Evolutionary conservation across 441 rosid genomes (phyloP).

Genomic region (Manihot esculenta): DNA sequence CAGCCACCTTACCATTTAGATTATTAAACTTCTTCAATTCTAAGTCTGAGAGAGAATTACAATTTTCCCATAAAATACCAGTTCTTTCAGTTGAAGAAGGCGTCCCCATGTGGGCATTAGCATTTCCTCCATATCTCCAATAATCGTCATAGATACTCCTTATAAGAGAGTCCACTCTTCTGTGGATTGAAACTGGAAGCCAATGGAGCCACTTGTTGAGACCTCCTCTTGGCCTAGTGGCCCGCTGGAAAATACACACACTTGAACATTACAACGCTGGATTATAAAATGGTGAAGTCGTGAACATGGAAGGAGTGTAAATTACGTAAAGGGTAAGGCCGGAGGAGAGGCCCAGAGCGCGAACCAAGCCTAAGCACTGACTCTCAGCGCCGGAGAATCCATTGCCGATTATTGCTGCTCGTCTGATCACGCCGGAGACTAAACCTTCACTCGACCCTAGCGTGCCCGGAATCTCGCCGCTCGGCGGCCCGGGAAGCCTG

Average conservation of each 20-base stretch:
- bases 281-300: not conserved
- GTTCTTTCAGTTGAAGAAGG: slow-evolving; percentile 41
- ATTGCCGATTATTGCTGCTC: slow-evolving; percentile 79
- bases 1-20: not conserved
- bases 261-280: not conserved
- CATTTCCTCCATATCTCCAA: slow-evolving; percentile 32
- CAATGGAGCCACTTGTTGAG: slow-evolving; percentile 78
- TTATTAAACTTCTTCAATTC: not conserved
- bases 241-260: slow-evolving; percentile 47
- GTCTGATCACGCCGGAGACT: slow-evolving; percentile 50
- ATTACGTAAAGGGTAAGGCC: slow-evolving; percentile 66
- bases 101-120: slow-evolving; percentile 27
- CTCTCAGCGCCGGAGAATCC: slow-evolving; percentile 78
- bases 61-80: slow-evolving; percentile 27
- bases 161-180: slow-evolving; percentile 49
- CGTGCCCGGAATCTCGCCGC: slow-evolving; percentile 35
- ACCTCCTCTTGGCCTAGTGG: slow-evolving; percentile 86
- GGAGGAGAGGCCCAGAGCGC: slow-evolving; percentile 72
- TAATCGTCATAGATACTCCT: slow-evolving; percentile 38
- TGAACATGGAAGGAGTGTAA: not conserved
- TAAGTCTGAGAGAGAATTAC: not conserved
- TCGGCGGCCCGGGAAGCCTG: slow-evolving; percentile 59
- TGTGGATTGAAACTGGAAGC: slow-evolving; percentile 79
- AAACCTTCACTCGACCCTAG: slow-evolving; percentile 43
- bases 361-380: slow-evolving; percentile 77